Base-by-base conservation (phyloP, 108 stramenopile genomes). In the Skeletonema marinoi region DNA sequence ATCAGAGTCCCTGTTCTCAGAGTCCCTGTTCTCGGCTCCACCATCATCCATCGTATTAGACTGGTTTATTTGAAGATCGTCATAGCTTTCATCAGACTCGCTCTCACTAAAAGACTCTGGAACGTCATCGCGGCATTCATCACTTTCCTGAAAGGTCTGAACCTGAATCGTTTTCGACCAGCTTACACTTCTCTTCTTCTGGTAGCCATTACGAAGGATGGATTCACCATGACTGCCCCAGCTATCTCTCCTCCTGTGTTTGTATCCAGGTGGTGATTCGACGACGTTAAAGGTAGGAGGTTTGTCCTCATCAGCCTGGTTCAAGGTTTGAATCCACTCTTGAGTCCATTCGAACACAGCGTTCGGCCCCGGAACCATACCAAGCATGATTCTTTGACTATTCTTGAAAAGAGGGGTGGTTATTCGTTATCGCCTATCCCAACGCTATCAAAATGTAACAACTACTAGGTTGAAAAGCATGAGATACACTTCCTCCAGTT, bases 81-180 rank as follows among this genome's bases (percentile, higher is more conserved):
- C 44, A 46, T 46, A 46, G 16, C 44, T 46, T 3, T 46, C 44
- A 5, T 46, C 44, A 16, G 44, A 46, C 16, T n/a, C 44, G 5
- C 44, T 46, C 44, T 16, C 14, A 16, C 16, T n/a, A 0, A n/a
- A 0, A 4, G 39, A 12, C 3, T 13, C 17, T 51, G 54, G 7
- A 7, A 1, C 25, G 54, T 56, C 54, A 56, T 56, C 54, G 54
- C 54, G 54, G 54, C 21, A 29, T 16, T 56, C 54, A 56, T 56
- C 54, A 56, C 0, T 1, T 4, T 16, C 25, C 54, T 29, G 9
- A 56, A 56, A 56, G 21, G 54, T 56, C 25, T 56, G 25, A 21
- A 56, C 54, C 54, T 56, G 54, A 6, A 56, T 56, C 10, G 54
- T 56, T 56, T 56, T 56, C 7, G 54, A 56, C 54, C 54, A 56